Evolutionary conservation across 2,329 filamentous ascomycete genomes (phyloP).

Genomic region (Ophiognomonia clavigignenti-juglandacearum): DNA sequence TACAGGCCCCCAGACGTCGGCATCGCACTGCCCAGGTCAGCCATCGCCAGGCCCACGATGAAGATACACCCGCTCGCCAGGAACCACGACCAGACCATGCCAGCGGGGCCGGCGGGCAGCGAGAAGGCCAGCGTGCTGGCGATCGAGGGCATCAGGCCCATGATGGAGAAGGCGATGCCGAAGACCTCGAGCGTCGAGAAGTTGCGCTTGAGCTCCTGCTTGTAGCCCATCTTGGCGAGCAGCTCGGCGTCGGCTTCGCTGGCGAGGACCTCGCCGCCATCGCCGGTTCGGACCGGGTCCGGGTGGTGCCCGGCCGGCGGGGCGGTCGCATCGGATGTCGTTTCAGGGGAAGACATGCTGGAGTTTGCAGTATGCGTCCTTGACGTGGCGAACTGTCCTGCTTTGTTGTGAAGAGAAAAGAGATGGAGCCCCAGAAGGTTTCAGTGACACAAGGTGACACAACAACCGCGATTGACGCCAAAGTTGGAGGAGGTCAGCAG

Average conservation of each 20-base stretch:
- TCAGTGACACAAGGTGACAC: not conserved
- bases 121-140: constrained; percentile 55
- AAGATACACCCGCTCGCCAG: constrained; percentile 54
- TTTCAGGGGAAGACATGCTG: constrained; percentile 10
- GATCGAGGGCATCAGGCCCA: constrained; percentile 58
- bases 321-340: constrained; percentile 5
- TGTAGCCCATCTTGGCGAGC: constrained; percentile 24
- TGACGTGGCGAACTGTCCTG: too few relatives aligned
- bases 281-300: constrained; percentile 12
- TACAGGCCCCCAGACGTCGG: constrained; percentile 51
- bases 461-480: not conserved
- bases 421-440: not conserved
- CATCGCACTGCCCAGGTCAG: constrained; percentile 49
- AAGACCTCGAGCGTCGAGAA: constrained; percentile 61
- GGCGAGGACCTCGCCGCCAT: constrained; percentile 20
- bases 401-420: not conserved
- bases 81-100: constrained; percentile 61
- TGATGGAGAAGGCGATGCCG: constrained; percentile 54
- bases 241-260: constrained; percentile 17
- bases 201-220: constrained; percentile 57
- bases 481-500: not conserved
- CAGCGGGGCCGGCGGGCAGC: constrained; percentile 53
- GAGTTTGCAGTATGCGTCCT: too few relatives aligned
- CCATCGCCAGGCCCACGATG: constrained; percentile 54
- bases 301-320: constrained; percentile 17